Conservation (phyloP, 257 asterid species). For the Solanum sejunctum region DNA sequence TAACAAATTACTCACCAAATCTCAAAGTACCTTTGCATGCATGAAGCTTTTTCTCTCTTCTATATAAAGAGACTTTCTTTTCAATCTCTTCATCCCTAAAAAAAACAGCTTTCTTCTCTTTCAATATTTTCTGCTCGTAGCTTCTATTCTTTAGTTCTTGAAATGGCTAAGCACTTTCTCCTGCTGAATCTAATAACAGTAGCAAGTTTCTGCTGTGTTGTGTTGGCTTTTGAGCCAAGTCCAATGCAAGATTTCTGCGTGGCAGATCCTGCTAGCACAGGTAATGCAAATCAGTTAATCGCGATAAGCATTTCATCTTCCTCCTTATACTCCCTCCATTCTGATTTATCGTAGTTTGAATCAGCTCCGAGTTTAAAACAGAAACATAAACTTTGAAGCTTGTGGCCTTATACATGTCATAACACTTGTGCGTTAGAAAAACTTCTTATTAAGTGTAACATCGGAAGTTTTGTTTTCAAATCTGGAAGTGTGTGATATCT, state of each 20-base stretch:
- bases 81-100: background rate
- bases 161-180: background rate
- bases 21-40: background rate
- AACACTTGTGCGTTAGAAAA: background rate
- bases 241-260: slow-evolving; percentile 17
- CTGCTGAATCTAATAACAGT: background rate
- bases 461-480: background rate
- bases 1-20: background rate
- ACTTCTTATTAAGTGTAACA: background rate
- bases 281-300: background rate
- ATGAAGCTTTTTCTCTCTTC: background rate
- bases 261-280: background rate
- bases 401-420: background rate
- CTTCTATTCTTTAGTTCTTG: background rate
- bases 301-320: background rate
- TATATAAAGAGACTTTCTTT: background rate
- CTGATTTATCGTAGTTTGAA: background rate
- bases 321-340: background rate
- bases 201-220: background rate
- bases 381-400: background rate
- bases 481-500: background rate
- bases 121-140: background rate
- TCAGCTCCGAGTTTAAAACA: background rate
- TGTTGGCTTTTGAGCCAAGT: slow-evolving; percentile 3
- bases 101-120: background rate